Evolutionary conservation across 2,329 filamentous ascomycete genomes (phyloP), one percentile per base, ranked within the genome.

Genomic region (Hypoxylon sp.): DNA sequence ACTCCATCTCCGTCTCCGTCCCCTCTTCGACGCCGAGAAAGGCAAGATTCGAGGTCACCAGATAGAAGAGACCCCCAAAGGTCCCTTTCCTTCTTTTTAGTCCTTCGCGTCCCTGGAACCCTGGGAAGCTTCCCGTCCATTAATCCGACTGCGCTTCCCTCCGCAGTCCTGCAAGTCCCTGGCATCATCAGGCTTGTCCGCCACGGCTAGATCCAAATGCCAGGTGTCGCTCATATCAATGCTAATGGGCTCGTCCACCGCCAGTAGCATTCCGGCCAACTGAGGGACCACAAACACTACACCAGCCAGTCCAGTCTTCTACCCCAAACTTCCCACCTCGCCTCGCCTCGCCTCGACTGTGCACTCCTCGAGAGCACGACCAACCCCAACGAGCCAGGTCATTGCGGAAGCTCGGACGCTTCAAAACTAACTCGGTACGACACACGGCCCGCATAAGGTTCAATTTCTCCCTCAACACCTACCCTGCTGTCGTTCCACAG

Each of bases 1-100:
- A 58, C 60, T 54, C 57, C 59, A 61, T 66, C 59, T 61, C 64
- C 50, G 48, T 57, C 53, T 56, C 60, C 59, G 56, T 66, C 67
- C 66, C 68, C 62, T 69, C 68, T 63, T 67, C 60, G 56, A 72
- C 65, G 61, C 74, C 72, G 66, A 74, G 71, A 70, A 72, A 64
- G 72, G 68, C 65, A 72, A 72, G 61, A 61, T 60, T 70, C 64
- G 59, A 56, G 61, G 57, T 64, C 60, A 55, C 35, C 49, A 31
- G 17, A 22, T 50, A 67, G n/a, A 37, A 55, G 57, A 30, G 22
- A 61, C 53, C 54, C 44, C 57, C 46, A 30, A 17, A 51, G 22
- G 35, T n/a, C 37, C 64, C 50, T 59, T 59, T 55, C 42, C 57
- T 56, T 60, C 42, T 62, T 64, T 61, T 50, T 49, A 55, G 59